Percentiles rank a stretch among this genome's conserved stretches.
These are phyloP conservation scores for Taiozyma onychis DNA, from an alignment of 1,139 yeast genomes.

Conservation along the genomic window DNA sequence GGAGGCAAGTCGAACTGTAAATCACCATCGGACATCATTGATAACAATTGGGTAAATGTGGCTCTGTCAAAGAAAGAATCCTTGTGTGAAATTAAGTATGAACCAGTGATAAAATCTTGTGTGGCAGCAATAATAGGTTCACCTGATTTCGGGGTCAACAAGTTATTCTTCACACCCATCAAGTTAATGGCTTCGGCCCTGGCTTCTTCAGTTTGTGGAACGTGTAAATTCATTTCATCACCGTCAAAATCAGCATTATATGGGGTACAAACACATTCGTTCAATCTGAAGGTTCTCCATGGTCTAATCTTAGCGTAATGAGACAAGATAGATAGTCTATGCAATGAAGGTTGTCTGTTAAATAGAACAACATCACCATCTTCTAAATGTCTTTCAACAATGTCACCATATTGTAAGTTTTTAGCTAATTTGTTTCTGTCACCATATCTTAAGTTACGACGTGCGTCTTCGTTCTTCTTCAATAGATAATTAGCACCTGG, in stretches of 20 bases:
- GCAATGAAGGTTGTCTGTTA: constrained; percentile 97
- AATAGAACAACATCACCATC: constrained; percentile 95
- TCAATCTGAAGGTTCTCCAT: constrained; percentile 95
- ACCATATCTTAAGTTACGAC: constrained; percentile 87
- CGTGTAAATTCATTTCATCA: constrained; percentile 98
- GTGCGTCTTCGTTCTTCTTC: constrained; percentile 78
- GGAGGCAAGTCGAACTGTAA: constrained; percentile 90
- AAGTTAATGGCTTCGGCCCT: constrained; percentile 95
- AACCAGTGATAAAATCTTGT: constrained; percentile 97
- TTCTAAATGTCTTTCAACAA: constrained; percentile 96
- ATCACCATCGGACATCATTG: constrained; percentile 96
- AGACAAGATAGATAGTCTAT: constrained; percentile 86
- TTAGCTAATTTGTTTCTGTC: constrained; percentile 75
- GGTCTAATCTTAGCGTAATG: constrained; percentile 96
- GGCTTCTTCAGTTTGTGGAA: constrained; percentile 98
- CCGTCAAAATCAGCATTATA: constrained; percentile 99
- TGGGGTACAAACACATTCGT: constrained; percentile 99
- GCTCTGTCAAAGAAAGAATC: constrained; percentile 92
- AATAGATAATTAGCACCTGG: constrained; percentile 96
- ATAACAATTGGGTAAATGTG: constrained; percentile 69
- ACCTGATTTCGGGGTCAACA: constrained; percentile 94
- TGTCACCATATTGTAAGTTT: constrained; percentile 76
- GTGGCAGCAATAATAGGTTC: constrained; percentile 99
- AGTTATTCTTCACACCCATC: constrained; percentile 96
- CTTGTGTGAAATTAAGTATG: constrained; percentile 85